Evolutionary conservation across 2,329 filamentous ascomycete species (phyloP), one percentile per base, ranked within the genome.

Genomic region (Tothia fuscella): DNA sequence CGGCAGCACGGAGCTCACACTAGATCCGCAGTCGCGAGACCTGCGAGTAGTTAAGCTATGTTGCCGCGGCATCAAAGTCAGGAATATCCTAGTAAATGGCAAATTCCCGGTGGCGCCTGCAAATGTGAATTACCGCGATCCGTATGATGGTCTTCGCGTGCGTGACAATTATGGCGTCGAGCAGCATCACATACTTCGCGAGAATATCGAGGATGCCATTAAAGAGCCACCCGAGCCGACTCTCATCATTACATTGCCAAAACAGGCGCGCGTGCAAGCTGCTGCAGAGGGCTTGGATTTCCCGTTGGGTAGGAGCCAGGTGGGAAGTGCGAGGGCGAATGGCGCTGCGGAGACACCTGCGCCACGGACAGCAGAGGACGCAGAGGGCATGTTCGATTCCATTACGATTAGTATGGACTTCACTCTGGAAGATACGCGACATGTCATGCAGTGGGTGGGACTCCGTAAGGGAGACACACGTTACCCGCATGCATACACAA

Each of bases 401-500:
- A 48, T 49, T 33, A 47, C 48, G 47, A 53, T 50, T 38, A 50
- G 52, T 34, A 81, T 95, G 43, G 83, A 91, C 25, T 98, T 94
- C 55, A 67, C 71, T 17, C 76, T 85, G 25, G 76, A 76, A 38
- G 76, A 76, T 50, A 80, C 88, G 38, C 74, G 85, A 34, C 91
- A 98, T 57, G 89, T 86, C 17, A 61, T 96, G 44, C 88, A 95
- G 46, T 98, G 95, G 61, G 84, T 93, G 13, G 88, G 91, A 3
- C 74, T 91, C 28, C 78, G 86, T 33, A 78, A 80, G 43, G 75
- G 79, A 38, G 89, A 95, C 56, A 70, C 70, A 43, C 76, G 88
- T 47, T 98, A 88, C 58, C 87, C 91, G 0, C 89, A 98, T 63
- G 79, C 84, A 37, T 98, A 93, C 59, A 93, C 89, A 1, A 80